These are phyloP conservation scores for Boletus bicolor DNA, from an alignment of 768 basidiomycete genomes.

Conservation along the genomic window DNA sequence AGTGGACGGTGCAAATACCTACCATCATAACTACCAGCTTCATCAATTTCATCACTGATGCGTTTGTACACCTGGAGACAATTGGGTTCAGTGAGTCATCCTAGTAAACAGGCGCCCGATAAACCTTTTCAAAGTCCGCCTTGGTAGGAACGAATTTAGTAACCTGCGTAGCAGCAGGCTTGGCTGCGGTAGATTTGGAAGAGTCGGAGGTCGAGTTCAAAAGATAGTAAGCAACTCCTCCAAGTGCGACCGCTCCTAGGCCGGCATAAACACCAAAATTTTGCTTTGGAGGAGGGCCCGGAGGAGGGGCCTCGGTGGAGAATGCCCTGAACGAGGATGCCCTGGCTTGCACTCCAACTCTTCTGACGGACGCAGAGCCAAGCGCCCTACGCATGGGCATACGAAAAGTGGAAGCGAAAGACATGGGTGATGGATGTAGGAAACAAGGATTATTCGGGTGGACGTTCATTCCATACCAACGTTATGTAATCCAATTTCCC, in stretches of 20 bases:
- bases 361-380: conserved; percentile 25
- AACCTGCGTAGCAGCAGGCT: conserved; percentile 58
- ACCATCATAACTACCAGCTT: conserved; percentile 81
- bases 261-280: conserved; percentile 58
- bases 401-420: conserved; percentile 48
- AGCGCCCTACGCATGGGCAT: conserved; percentile 47
- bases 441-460: conserved; percentile 2
- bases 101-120: neutral
- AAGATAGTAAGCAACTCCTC: conserved; percentile 63
- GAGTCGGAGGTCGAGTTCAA: conserved; percentile 46
- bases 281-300: conserved; percentile 40
- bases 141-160: conserved; percentile 72
- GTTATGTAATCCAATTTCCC: conserved; percentile 18
- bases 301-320: conserved; percentile 49
- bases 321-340: conserved; percentile 50
- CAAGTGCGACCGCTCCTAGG: conserved; percentile 57
- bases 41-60: conserved; percentile 74
- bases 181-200: conserved; percentile 50
- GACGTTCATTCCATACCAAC: neutral
- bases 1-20: conserved; percentile 11
- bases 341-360: conserved; percentile 35
- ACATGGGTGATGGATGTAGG: conserved; percentile 41
- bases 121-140: conserved; percentile 85
- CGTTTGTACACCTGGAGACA: conserved; percentile 77
- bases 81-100: neutral